Evolutionary conservation across 768 basidiomycete genomes (phyloP), one percentile per base, ranked within the genome.

Genomic region (Naganishia vaughanmartiniae): DNA sequence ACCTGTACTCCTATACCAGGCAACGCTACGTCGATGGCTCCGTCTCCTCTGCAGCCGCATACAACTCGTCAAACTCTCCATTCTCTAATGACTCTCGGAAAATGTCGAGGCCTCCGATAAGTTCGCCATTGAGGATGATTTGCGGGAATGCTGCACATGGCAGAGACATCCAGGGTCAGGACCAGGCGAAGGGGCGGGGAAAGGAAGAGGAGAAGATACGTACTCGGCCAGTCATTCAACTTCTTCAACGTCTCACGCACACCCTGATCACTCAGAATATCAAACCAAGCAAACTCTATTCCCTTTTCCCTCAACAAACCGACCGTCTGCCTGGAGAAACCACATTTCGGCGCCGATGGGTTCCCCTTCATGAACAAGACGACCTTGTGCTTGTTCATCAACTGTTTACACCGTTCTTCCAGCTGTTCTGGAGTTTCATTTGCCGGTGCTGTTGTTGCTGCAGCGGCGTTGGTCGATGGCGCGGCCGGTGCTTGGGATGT

Each of bases 71-170:
- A 70, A 94, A 86, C 82, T 96, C 93, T 26, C 89, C 92, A 70
- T 78, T 88, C 36, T 89, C 86, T 17, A 86, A 86, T 90, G 94
- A 90, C 83, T 97, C 95, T 79, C 87, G 86, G 28, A 94, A 86
- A 65, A 98, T 89, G 78, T 99, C 95, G 65, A 98, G 82, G 4
- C 95, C 95, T n/a, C 95, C 95, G 19, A 96, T 88, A 21, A 99
- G 85, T 79, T 97, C 92, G 26, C 96, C 94, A 2, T 91, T 87
- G 60, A 79, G 72, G 45, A 80, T 80, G 68, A 79, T 78, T 70
- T 79, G 76, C 28, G 78, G 78, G 74, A 77, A 76, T 36, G 72
- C 74, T 67, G 66, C 17, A 63, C 28, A 69, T 19, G 33, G 56
- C 36, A 12, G 36, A 36, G 36, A 5, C 5, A 12, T 36, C 36